phyloP scores from a whole-genome alignment of 1,284 basidiomycete genomes.

The Jaminaea rosea region DNA sequence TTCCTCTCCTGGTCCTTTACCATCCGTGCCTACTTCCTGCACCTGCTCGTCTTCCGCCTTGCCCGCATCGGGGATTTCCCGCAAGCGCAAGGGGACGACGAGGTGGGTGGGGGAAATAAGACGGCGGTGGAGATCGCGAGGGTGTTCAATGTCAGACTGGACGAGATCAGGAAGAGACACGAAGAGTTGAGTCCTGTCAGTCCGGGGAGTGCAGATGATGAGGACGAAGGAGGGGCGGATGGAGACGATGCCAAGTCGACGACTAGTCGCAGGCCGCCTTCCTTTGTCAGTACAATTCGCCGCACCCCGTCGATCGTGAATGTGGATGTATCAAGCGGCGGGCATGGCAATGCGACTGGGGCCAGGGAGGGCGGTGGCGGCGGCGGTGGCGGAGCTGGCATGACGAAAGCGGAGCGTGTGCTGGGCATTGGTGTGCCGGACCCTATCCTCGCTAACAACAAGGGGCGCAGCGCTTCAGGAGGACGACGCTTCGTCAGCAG shows the following conservation, averaged over 20 bases:
- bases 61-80: constrained; percentile 36
- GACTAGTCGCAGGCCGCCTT: constrained; percentile 9
- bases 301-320: constrained; percentile 27
- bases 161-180: constrained; percentile 31
- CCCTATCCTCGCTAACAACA: constrained; percentile 1
- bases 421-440: constrained; percentile 29
- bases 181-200: constrained; percentile 24
- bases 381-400: too few species aligned
- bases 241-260: constrained; percentile 3
- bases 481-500: too few species aligned
- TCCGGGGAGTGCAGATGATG: constrained; percentile 15
- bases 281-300: constrained; percentile 40
- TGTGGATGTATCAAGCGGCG: background rate
- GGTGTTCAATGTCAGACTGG: constrained; percentile 31
- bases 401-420: constrained; percentile 32
- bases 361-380: too few species aligned
- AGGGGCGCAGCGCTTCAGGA: background rate
- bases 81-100: constrained; percentile 20
- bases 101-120: too few species aligned
- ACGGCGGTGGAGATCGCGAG: constrained; percentile 25
- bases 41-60: constrained; percentile 40
- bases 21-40: constrained; percentile 41
- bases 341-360: background rate
- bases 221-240: constrained; percentile 16
- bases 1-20: constrained; percentile 44